phyloP scores from a whole-genome alignment of 2,329 filamentous ascomycete genomes.

The Salinomyces thailandicus region DNA sequence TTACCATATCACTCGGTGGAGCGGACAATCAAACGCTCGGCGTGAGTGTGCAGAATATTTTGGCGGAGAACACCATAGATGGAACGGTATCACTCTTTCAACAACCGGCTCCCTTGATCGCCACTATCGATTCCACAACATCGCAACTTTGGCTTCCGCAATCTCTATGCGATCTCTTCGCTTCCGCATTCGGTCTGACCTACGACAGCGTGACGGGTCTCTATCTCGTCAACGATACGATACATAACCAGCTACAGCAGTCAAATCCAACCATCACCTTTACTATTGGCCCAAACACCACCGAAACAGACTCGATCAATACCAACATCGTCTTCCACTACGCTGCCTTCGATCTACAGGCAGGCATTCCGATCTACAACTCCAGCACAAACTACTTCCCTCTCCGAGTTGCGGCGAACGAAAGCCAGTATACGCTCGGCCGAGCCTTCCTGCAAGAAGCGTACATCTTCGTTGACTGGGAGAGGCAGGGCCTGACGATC shows the following conservation, averaged over 20 bases:
- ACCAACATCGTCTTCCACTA: constrained; percentile 28
- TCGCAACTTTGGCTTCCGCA: constrained; percentile 32
- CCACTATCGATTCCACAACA: constrained; percentile 27
- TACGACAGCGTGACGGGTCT: constrained; percentile 27
- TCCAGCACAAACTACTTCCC: constrained; percentile 27
- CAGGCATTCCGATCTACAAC: constrained; percentile 16
- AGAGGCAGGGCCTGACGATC: constrained; percentile 21
- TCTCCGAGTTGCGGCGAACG: constrained; percentile 27
- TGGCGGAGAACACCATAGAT: constrained; percentile 8
- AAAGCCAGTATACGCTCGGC: constrained; percentile 29
- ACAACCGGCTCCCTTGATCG: constrained; percentile 2
- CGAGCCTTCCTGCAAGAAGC: constrained; percentile 33
- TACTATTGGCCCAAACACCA: constrained; percentile 17
- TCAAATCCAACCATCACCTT: constrained; percentile 29
- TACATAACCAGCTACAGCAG: constrained; percentile 22
- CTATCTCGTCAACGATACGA: constrained; percentile 29
- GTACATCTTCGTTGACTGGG: constrained; percentile 31
- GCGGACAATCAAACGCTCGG: constrained; percentile 13
- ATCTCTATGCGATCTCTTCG: constrained; percentile 26
- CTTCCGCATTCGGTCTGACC: constrained; percentile 27
- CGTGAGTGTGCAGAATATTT: constrained; percentile 17
- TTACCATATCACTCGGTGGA: constrained; percentile 20
- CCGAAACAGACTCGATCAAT: constrained; percentile 3
- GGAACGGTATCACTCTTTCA: constrained; percentile 17
- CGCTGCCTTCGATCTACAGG: constrained; percentile 28